phyloP scores from a whole-genome alignment of 805 yeast genomes.

The Saccharomycopsis guyanensis region DNA sequence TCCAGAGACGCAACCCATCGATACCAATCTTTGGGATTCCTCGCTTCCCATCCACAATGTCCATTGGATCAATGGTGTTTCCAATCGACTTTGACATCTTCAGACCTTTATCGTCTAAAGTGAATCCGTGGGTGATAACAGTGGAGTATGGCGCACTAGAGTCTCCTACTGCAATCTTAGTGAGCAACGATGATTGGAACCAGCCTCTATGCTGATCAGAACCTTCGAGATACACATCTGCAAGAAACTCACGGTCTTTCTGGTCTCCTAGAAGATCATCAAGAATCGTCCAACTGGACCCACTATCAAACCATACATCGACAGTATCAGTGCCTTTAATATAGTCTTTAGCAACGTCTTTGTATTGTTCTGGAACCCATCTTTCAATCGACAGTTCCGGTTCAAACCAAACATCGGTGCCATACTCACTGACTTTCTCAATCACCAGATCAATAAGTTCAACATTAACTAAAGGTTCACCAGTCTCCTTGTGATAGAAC shows the following conservation, averaged over 20 bases:
- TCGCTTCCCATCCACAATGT: constrained; percentile 55
- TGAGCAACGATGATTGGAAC: constrained; percentile 91
- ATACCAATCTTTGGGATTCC: constrained; percentile 66
- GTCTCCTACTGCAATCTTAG: constrained; percentile 48
- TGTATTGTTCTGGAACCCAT: constrained; percentile 65
- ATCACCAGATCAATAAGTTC: constrained; percentile 54
- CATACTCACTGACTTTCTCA: constrained; percentile 43
- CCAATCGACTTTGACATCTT: constrained; percentile 96
- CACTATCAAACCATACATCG: constrained; percentile 99
- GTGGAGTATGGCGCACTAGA: constrained; percentile 59
- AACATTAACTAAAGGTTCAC: constrained; percentile 54
- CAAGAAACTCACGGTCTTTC: constrained; percentile 37
- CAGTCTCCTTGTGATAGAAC: constrained; percentile 51
- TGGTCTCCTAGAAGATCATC: constrained; percentile 23
- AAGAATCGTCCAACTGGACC: constrained; percentile 78
- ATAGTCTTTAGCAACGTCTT: constrained; percentile 36
- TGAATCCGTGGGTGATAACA: constrained; percentile 90
- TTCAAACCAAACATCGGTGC: constrained; percentile 78
- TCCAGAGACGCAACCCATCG: constrained; percentile 88
- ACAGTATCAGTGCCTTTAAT: constrained; percentile 79
- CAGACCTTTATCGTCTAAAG: constrained; percentile 72
- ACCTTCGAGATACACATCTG: constrained; percentile 91
- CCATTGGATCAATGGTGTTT: constrained; percentile 64
- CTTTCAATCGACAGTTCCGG: constrained; percentile 35
- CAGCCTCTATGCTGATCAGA: constrained; percentile 99